Evolutionary conservation across 768 basidiomycete species (phyloP), one percentile per base, ranked within the genome.

Genomic region (Rhodotorula diobovata): DNA sequence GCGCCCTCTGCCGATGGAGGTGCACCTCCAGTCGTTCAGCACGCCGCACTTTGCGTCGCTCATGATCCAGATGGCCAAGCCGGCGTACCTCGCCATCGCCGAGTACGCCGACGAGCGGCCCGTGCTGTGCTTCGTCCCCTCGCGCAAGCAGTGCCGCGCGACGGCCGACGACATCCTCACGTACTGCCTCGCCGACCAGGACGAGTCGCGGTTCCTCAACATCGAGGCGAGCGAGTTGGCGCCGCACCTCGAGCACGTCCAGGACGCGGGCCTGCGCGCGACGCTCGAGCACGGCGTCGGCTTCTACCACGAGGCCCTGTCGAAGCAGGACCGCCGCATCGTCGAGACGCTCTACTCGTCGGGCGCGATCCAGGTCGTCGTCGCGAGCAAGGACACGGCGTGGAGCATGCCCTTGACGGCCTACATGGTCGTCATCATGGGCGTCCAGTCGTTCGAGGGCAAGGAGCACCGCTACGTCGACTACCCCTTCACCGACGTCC

Each of bases 401-500:
- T 99, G 96, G 96, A 92, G 88, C 78, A 83, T 99, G 14, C 94
- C 96, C 0, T 87, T 96, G 28, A 87, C 92, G 0, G 88, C 91
- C 68, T 94, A 96, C 81, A 96, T 98, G 92, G 94, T 97, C 54
- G 88, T 99, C 79, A 92, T 99, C 76, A 97, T 98, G 94, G 95
- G 95, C n/a, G 93, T 97, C 1, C 96, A 99, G 78, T 89, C 81
- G 69, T 98, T 90, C 76, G 94, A 98, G 80, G 95, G 95, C 78
- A 91, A 93, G 81, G 96, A 99, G 77, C 96, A 98, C 79, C 90
- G 96, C 56, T 99, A 99, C 76, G 85, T 94, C 74, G 96, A 98
- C 80, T 97, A 98, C 79, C 93, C 95, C 8, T 93, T 99, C 68
- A 95, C 95, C 86, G 95, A 98, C 76, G 90, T 99, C 12, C 85